These are phyloP conservation scores for Zymoseptoria brevis DNA, from an alignment of 2,329 filamentous ascomycete genomes.

Conservation along the genomic window DNA sequence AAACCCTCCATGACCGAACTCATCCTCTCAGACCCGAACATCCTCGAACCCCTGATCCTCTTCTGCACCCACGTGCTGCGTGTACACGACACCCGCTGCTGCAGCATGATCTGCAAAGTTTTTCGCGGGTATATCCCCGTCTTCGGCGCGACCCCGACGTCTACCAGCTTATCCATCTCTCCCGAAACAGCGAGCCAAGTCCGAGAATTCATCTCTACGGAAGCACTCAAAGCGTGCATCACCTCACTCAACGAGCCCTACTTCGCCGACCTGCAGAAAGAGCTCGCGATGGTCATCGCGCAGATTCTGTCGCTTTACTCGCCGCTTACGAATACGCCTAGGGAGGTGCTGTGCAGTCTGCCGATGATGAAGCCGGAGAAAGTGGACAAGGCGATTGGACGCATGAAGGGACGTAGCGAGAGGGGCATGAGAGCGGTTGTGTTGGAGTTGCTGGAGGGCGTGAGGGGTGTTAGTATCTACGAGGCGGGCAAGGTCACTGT, in stretches of 20 bases:
- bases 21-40: constrained; percentile 65
- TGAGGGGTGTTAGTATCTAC: constrained; percentile 85
- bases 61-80: constrained; percentile 88
- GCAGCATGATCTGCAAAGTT: constrained; percentile 76
- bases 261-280: constrained; percentile 92
- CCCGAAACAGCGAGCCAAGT: constrained; percentile 52
- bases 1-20: constrained; percentile 67
- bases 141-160: constrained; percentile 45
- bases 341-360: constrained; percentile 67
- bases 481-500: constrained; percentile 74
- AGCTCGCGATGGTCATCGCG: constrained; percentile 80
- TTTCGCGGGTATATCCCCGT: constrained; percentile 77
- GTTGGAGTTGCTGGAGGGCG: constrained; percentile 72
- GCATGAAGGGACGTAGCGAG: constrained; percentile 38
- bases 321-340: constrained; percentile 59
- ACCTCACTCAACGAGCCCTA: constrained; percentile 89
- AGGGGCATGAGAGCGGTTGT: constrained; percentile 74
- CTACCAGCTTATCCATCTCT: constrained; percentile 30
- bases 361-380: constrained; percentile 65
- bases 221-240: constrained; percentile 84
- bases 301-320: constrained; percentile 73
- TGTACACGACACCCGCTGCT: constrained; percentile 83
- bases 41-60: constrained; percentile 80
- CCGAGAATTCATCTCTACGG: constrained; percentile 79
- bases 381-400: constrained; percentile 48